Evolutionary conservation across 1,284 basidiomycete genomes (phyloP), one percentile per base, ranked within the genome.

Genomic region (Singerocomus inundabilis): DNA sequence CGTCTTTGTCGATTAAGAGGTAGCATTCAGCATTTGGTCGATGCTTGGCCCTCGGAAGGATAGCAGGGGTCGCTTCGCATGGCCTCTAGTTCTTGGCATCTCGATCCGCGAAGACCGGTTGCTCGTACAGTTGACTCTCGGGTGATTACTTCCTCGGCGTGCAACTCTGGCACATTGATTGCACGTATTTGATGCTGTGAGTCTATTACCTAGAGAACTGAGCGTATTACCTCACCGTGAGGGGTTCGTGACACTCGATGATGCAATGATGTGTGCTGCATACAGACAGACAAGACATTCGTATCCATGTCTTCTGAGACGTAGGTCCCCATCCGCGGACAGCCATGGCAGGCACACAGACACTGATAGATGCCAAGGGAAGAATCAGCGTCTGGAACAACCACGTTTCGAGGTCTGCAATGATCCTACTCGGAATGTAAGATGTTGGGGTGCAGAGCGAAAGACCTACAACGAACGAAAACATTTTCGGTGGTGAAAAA

Each of bases 21-120:
- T 35, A 15, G 25, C 40, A 30, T 47, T 44, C n/a, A 24, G 35
- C 21, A 21, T 21, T 21, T 21, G 21, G 21, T 32, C 36, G 34
- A 40, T 43, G 39, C 49, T 42, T 41, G 44, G 39, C 25, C 25
- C 21, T 30, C 7, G 11, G 38, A 56, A 42, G 46, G 31, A 41
- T 9, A 25, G 35, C 10, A 26, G 29, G 8, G 18, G 34, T 46
- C 34, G 33, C 55, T 37, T 49, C 50, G 39, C 26, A 24, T 24
- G 16, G 24, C 40, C 13, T 33, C 48, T 39, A 48, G 9, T 38
- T 49, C 62, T 65, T 64, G 59, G 62, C 59, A 3, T 30, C 42
- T 44, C 35, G 58, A 64, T 63, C 48, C 55, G 60, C 45, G 32
- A 38, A 46, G 34, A 21, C 21, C 28, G 51, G 36, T 39, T 39